Percentiles rank a stretch among this genome's conserved stretches.
These are phyloP conservation scores for Fusarium bulbicola DNA, from an alignment of 2,329 filamentous ascomycete species.

Conservation along the genomic window DNA sequence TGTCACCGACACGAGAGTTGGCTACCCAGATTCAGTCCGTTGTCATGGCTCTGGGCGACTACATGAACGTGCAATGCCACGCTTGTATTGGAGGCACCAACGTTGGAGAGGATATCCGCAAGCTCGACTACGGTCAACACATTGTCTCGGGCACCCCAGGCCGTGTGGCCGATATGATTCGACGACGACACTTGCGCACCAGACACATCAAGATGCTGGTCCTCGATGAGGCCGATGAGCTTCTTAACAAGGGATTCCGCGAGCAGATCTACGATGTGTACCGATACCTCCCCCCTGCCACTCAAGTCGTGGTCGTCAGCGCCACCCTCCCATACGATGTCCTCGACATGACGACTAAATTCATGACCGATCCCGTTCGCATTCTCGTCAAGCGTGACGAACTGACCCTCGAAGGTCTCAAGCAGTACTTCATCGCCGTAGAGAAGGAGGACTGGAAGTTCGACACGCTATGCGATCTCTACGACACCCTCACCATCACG, in stretches of 20 bases:
- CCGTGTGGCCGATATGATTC: conserved; percentile 78
- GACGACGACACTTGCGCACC: conserved; percentile 64
- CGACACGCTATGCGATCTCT: conserved; percentile 96
- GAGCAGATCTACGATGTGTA: conserved; percentile 99
- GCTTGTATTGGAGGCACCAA: conserved; percentile 98
- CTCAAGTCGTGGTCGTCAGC: conserved; percentile 97
- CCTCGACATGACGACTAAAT: conserved; percentile 98
- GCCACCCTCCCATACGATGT: conserved; percentile 98
- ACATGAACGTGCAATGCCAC: conserved; percentile 99
- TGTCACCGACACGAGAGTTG: conserved; percentile 95
- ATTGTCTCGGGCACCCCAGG: conserved; percentile 98
- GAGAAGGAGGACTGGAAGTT: conserved; percentile 99
- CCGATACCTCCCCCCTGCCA: conserved; percentile 93
- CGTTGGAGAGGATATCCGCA: conserved; percentile 96
- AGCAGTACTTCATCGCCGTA: conserved; percentile 99
- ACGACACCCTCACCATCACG: conserved; percentile 98
- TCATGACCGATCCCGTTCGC: conserved; percentile 98
- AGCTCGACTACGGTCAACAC: conserved; percentile 97
- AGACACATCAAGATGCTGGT: conserved; percentile 73
- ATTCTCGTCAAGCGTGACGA: conserved; percentile 99
- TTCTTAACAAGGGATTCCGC: conserved; percentile 91
- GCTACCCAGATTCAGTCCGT: conserved; percentile 99
- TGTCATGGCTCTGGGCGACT: conserved; percentile 99
- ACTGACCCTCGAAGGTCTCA: conserved; percentile 94
- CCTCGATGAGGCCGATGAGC: conserved; percentile 68